phyloP scores from a whole-genome alignment of 2,329 filamentous ascomycete genomes.

The Cladosporium sp. region DNA sequence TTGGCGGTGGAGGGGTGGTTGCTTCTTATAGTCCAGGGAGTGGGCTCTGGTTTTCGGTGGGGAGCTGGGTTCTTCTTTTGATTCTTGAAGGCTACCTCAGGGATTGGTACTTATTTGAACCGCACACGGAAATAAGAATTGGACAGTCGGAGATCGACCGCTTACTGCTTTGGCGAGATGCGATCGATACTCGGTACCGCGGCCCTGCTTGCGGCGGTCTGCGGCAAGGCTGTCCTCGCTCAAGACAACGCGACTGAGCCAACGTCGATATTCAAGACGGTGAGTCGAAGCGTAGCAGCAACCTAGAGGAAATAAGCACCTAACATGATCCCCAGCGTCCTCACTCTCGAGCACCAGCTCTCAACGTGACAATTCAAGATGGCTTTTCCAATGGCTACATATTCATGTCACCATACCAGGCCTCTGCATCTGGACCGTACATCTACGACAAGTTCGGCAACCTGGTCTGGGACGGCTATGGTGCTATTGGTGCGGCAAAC shows the following conservation, averaged over 20 bases:
- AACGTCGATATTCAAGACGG: constrained; percentile 6
- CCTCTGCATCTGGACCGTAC: constrained; percentile 16
- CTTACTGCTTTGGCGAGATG: not conserved
- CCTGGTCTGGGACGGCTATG: constrained; percentile 34
- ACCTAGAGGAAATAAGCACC: not conserved
- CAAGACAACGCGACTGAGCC: constrained; percentile 4
- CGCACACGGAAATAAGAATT: too few species aligned
- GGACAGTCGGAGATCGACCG: too few species aligned
- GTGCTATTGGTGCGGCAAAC: constrained; percentile 28
- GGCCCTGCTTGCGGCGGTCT: constrained; percentile 1
- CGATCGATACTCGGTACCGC: not conserved
- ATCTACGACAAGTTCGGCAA: constrained; percentile 26
- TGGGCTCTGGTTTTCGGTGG: too few species aligned
- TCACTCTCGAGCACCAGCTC: constrained; percentile 19
- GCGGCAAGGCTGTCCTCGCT: not conserved
- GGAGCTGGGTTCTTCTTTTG: too few species aligned
- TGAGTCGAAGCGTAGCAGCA: not conserved
- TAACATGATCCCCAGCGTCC: constrained; percentile 16
- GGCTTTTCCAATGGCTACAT: constrained; percentile 17
- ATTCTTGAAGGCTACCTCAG: too few species aligned
- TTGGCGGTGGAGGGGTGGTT: too few species aligned
- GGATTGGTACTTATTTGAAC: too few species aligned
- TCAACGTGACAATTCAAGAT: constrained; percentile 19
- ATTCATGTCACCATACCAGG: constrained; percentile 21
- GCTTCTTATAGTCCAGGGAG: too few species aligned